Evolutionary conservation across 805 yeast species (phyloP).

Genomic region (Dipodascopsis uninucleata): DNA sequence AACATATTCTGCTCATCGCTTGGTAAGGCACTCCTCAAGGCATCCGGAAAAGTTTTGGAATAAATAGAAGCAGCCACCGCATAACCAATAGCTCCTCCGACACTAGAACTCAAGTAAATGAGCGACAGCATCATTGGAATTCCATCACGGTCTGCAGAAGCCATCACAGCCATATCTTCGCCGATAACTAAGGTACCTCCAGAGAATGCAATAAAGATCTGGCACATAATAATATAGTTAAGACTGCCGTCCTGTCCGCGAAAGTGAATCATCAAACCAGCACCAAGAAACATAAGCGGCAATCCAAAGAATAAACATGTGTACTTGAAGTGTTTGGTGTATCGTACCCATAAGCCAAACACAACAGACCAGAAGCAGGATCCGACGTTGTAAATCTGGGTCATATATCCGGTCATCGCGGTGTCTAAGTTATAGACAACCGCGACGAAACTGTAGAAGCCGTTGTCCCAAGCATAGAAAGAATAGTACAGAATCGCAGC

Average conservation of each 20-base stretch:
- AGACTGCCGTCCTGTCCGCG: constrained; percentile 47
- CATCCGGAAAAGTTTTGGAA: constrained; percentile 40
- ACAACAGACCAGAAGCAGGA: constrained; percentile 49
- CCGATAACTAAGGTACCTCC: constrained; percentile 60
- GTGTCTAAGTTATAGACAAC: constrained; percentile 55
- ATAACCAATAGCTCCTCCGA: constrained; percentile 58
- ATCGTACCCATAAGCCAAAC: constrained; percentile 49
- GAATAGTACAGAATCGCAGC: constrained; percentile 47
- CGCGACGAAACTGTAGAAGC: constrained; percentile 53
- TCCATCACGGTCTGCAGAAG: constrained; percentile 52
- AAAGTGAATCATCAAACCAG: constrained; percentile 53
- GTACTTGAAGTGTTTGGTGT: constrained; percentile 46
- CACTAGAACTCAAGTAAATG: constrained; percentile 48
- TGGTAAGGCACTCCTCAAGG: constrained; percentile 34
- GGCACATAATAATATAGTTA: constrained; percentile 55
- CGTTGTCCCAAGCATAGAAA: constrained; percentile 37
- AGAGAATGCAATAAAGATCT: constrained; percentile 58
- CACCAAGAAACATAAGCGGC: constrained; percentile 50
- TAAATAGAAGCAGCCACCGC: constrained; percentile 60
- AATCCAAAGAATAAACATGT: constrained; percentile 48
- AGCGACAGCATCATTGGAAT: constrained; percentile 54
- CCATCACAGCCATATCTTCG: constrained; percentile 51
- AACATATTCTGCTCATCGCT: constrained; percentile 17
- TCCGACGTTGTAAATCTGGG: constrained; percentile 18
- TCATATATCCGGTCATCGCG: constrained; percentile 48